Evolutionary conservation across 2,329 filamentous ascomycete species (phyloP), one percentile per base, ranked within the genome.

Genomic region (Microdochium trichocladiopsis): DNA sequence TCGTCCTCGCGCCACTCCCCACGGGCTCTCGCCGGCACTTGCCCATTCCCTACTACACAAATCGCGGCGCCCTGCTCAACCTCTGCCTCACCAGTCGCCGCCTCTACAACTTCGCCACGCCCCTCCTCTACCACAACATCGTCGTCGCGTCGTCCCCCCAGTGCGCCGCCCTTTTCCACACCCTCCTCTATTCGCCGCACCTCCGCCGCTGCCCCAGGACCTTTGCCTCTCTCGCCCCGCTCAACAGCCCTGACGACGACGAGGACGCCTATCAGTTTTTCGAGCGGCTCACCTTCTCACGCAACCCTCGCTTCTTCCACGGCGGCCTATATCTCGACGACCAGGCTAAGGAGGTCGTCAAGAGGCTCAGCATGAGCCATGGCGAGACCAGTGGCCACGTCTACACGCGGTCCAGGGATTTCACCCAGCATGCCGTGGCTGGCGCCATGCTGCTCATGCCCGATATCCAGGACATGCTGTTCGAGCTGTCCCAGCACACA

Each of bases 1-100:
- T 47, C 4, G 36, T 48, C n/a, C 24, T 48, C 16, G 48, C 25
- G 41, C 41, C 41, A 10, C 41, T 28, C 45, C 16, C 22, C 25
- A 47, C n/a, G 21, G 49, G 28, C 25, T 23, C 22, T 16, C 14
- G n/a, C 31, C 41, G 47, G 47, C 51, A 28, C 33, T 36, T 24
- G 36, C 23, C 25, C 37, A 52, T 43, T 47, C 51, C 47, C 41
- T 52, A 45, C 51, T 55, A 55, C 48, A 51, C 53, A 16, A 33
- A 51, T 16, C 36, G 31, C 28, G 37, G 22, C 14, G 23, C 47
- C 14, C 48, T 55, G 6, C 28, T 52, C 48, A 45, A 45, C 41
- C 41, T 45, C 12, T 45, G 41, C 41, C 41, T 45, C 41, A 45
- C 41, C n/a, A 8, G 14, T 18, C 41, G 41, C 41, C 41, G 41